Evolutionary conservation across 495 filamentous ascomycete species (phyloP).

Genomic region (Penicillium mononematosum): DNA sequence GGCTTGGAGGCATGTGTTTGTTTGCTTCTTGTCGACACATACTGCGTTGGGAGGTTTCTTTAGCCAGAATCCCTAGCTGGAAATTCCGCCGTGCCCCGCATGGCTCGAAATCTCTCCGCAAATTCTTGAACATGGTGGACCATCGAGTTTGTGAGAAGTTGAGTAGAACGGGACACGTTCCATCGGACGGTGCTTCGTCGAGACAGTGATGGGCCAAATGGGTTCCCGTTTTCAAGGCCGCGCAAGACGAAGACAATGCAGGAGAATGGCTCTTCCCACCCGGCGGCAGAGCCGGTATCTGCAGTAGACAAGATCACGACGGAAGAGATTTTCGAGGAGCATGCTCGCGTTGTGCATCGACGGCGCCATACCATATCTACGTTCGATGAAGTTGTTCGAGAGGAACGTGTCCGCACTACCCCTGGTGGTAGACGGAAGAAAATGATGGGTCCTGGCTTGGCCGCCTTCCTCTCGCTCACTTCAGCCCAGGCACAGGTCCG

Average conservation of each 20-base stretch:
- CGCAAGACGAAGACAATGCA: constrained; percentile 34
- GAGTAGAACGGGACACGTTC: constrained; percentile 30
- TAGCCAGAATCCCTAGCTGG: constrained; percentile 89
- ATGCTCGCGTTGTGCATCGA: constrained; percentile 16
- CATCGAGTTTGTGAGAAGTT: constrained; percentile 46
- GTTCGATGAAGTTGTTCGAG: constrained; percentile 34
- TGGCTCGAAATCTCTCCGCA: constrained; percentile 45
- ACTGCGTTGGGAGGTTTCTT: constrained; percentile 79
- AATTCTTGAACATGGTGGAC: constrained; percentile 52
- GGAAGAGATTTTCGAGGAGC: constrained; percentile 27
- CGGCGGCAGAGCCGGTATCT: constrained; percentile 18
- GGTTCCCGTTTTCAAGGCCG: constrained; percentile 20
- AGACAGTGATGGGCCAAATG: constrained; percentile 45
- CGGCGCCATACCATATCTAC: constrained; percentile 57
- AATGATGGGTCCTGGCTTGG: constrained; percentile 61
- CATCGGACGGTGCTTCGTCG: constrained; percentile 35
- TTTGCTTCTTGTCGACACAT: constrained; percentile 71
- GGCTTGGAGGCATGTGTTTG: constrained; percentile 79
- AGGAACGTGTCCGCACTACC: constrained; percentile 49
- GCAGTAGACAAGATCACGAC: constrained; percentile 24
- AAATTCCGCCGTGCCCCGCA: constrained; percentile 66
- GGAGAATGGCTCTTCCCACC: constrained; percentile 18
- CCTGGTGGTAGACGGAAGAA: constrained; percentile 67
- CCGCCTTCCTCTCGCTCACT: constrained; percentile 77
- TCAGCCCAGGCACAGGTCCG: constrained; percentile 68